Evolutionary conservation across 192 early-diverging fungal genomes (phyloP).

Genomic region (Backusella circina): DNA sequence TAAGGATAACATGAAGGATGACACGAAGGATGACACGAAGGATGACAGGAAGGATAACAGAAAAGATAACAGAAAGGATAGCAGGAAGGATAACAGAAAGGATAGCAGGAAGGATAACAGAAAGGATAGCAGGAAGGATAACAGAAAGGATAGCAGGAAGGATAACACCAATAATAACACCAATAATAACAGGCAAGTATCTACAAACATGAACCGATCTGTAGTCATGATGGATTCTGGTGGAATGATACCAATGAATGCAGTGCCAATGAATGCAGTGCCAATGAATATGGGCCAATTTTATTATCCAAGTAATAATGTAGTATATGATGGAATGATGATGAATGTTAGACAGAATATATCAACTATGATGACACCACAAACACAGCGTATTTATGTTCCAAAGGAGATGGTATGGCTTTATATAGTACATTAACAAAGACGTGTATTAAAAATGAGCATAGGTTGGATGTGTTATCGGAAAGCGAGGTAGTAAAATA

Average conservation of each 20-base stretch:
- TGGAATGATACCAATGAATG: slow-evolving; percentile 17
- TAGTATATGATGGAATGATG: neutral
- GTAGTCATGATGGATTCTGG: neutral
- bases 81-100: too few species aligned
- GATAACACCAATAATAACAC: neutral
- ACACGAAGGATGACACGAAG: neutral
- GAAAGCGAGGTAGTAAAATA: slow-evolving; percentile 81
- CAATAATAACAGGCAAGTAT: neutral
- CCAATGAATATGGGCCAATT: neutral
- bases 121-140: neutral
- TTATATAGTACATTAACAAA: too few species aligned
- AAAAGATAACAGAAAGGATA: neutral
- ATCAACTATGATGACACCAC: slow-evolving; percentile 1
- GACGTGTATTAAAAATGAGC: too few species aligned
- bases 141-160: neutral
- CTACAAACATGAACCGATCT: neutral
- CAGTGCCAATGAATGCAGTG: neutral
- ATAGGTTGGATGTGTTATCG: slow-evolving; percentile 89
- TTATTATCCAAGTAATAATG: slow-evolving; percentile 14
- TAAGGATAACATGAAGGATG: slow-evolving; percentile 5
- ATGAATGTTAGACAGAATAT: slow-evolving; percentile 1
- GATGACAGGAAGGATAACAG: neutral
- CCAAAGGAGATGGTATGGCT: slow-evolving; percentile 50
- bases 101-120: too few species aligned
- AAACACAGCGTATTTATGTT: slow-evolving; percentile 57